Base-by-base conservation (phyloP, 1,139 yeast genomes). In the Saccharomyces pastorianus region DNA sequence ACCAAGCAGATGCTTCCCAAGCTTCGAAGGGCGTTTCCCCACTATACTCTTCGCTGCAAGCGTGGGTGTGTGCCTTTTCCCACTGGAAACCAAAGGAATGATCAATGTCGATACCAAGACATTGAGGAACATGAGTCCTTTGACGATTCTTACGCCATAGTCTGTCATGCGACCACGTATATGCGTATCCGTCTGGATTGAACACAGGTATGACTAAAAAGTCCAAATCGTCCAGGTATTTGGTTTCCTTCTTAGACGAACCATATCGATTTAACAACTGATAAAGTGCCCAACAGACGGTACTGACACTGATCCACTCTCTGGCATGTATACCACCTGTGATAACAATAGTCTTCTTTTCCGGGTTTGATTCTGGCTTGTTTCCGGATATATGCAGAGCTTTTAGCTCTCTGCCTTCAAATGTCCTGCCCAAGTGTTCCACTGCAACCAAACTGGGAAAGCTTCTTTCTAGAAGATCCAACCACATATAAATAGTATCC, bases 121-220 rank as follows among this genome's bases (percentile, higher is more conserved):
- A 90, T 48, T 76, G 71, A 4, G 88, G 82, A 51, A 81, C 71
- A 42, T 75, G 77, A 0, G 96, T 86, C 53, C 80, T 79, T 70
- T 90, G 96, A 58, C 96, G 78, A 70, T 88, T 90, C 68, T 90
- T 90, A 50, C 95, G 76, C 97, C 97, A 90, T 58, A 90, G 74
- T 54, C 97, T 74, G 67, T 90, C 96, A 41, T 73, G 67, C 4
- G 75, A 76, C 96, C 96, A 90, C 1, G 95, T 78, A 67, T 85
- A 85, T 13, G 75, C 89, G 66, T 90, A 90, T 0, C 97, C 97
- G 69, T 90, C 97, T 0, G 96, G 96, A 66, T 90, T 90, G 70
- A 83, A 78, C 9, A 88, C 87, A 0, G 97, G 97, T 46, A 89
- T 76, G 59, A 89, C 82, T 41, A 87, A 68, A 64, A 88, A 87